These are phyloP conservation scores for Dioscorea zingiberensis DNA, from an alignment of 106 monocot genomes.

Conservation along the genomic window DNA sequence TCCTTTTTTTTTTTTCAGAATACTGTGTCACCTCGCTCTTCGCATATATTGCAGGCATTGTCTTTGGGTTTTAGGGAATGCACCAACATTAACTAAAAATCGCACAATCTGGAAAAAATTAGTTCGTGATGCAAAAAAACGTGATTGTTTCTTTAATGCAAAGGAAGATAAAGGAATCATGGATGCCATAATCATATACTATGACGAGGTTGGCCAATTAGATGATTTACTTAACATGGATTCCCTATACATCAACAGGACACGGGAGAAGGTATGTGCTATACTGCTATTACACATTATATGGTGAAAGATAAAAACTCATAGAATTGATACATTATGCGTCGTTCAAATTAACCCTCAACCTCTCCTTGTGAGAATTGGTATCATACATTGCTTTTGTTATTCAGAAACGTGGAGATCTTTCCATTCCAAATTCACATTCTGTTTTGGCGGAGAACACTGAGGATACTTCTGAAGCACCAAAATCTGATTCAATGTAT, in stretches of 20 bases:
- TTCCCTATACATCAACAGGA: constrained; percentile 9
- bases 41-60: constrained; percentile 17
- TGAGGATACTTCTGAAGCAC: neutral
- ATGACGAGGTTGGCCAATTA: constrained; percentile 13
- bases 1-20: neutral
- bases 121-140: constrained; percentile 14
- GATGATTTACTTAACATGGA: constrained; percentile 17
- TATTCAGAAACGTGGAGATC: neutral
- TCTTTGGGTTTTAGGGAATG: constrained; percentile 33
- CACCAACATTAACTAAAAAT: constrained; percentile 10
- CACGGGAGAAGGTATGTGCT: constrained; percentile 13
- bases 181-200: constrained; percentile 12
- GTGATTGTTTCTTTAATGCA: constrained; percentile 23
- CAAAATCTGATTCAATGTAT: neutral
- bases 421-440: neutral
- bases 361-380: neutral
- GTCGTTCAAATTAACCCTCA: neutral
- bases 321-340: neutral
- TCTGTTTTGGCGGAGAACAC: neutral
- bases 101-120: constrained; percentile 20
- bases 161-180: constrained; percentile 11
- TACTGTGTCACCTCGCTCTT: too few species aligned
- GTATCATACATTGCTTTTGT: neutral
- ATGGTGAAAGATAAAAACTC: too few species aligned
- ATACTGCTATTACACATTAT: too few species aligned